These are phyloP conservation scores for Biscutella laevigata DNA, from an alignment of 441 rosid species.

Conservation along the genomic window DNA sequence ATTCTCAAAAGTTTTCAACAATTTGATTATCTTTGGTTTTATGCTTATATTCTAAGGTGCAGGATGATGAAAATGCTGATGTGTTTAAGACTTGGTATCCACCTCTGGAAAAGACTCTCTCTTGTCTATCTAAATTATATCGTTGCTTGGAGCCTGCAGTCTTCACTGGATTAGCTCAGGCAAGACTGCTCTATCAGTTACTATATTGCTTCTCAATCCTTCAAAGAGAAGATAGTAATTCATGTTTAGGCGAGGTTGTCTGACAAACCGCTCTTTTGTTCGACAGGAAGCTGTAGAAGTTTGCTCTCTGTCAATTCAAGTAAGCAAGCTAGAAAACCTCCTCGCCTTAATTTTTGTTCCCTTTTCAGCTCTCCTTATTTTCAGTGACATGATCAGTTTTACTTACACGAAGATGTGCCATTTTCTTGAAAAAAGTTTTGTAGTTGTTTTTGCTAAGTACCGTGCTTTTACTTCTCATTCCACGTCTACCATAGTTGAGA, in stretches of 20 bases:
- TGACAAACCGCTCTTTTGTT: conserved; percentile 22
- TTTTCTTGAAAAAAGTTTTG: not conserved
- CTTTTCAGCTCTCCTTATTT: not conserved
- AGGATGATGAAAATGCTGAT: conserved; percentile 60
- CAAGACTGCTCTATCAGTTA: conserved; percentile 16
- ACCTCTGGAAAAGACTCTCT: conserved; percentile 81
- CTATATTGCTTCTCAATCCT: conserved; percentile 14
- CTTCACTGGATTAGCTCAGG: conserved; percentile 98
- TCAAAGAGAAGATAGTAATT: conserved; percentile 3
- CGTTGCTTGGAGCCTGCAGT: conserved; percentile 77
- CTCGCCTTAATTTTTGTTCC: conserved; percentile 5
- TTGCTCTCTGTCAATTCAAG: conserved; percentile 82
- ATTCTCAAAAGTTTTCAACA: not conserved
- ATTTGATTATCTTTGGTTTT: conserved; percentile 2
- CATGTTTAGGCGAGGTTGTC: conserved; percentile 5
- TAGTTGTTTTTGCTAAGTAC: not conserved
- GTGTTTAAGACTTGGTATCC: conserved; percentile 87
- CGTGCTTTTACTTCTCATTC: conserved; percentile 4
- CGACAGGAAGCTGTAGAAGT: conserved; percentile 94
- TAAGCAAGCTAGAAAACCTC: conserved; percentile 35
- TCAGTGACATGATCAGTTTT: conserved; percentile 2
- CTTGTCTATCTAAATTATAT: conserved; percentile 86
- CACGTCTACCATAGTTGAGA: conserved; percentile 7
- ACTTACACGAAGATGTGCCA: not conserved
- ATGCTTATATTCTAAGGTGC: conserved; percentile 20